These are phyloP conservation scores for Collybia nuda DNA, from an alignment of 768 basidiomycete species.

Conservation along the genomic window DNA sequence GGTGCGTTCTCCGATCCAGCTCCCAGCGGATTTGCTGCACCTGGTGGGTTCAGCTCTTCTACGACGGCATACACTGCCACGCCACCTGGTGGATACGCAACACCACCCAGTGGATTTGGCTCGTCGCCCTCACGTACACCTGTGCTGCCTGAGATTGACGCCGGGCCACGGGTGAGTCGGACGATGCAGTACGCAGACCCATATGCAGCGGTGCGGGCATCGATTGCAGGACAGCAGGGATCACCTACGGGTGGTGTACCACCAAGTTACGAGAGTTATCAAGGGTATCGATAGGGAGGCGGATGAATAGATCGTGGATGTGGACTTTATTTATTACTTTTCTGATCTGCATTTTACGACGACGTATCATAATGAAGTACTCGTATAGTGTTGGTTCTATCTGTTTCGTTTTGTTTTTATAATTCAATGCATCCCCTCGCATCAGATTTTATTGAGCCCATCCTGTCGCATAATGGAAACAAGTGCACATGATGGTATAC, in stretches of 20 bases:
- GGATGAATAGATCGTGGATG: not conserved
- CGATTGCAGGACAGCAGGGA: conserved; percentile 36
- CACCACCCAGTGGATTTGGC: conserved; percentile 59
- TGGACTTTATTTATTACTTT: not conserved
- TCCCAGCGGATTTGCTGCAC: conserved; percentile 65
- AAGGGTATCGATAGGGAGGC: conserved; percentile 42
- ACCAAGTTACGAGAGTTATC: conserved; percentile 55
- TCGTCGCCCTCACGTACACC: conserved; percentile 24
- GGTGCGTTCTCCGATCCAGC: conserved; percentile 90
- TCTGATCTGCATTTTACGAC: not conserved
- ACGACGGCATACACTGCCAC: not conserved
- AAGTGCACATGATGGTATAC: no score
- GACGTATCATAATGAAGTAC: not conserved
- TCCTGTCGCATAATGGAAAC: no score
- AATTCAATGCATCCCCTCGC: not conserved
- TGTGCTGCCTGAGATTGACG: conserved; percentile 38
- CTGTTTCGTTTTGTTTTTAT: not conserved
- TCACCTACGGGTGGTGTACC: conserved; percentile 26
- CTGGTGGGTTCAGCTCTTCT: conserved; percentile 9
- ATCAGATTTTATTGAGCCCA: no score
- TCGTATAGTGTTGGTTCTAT: not conserved
- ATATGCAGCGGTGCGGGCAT: conserved; percentile 77
- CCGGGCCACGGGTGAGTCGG: conserved; percentile 65
- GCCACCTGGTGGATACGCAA: not conserved
- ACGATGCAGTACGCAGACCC: conserved; percentile 95